These are phyloP conservation scores for Cyberlindnera maclurae DNA, from an alignment of 805 yeast species.

Conservation along the genomic window DNA sequence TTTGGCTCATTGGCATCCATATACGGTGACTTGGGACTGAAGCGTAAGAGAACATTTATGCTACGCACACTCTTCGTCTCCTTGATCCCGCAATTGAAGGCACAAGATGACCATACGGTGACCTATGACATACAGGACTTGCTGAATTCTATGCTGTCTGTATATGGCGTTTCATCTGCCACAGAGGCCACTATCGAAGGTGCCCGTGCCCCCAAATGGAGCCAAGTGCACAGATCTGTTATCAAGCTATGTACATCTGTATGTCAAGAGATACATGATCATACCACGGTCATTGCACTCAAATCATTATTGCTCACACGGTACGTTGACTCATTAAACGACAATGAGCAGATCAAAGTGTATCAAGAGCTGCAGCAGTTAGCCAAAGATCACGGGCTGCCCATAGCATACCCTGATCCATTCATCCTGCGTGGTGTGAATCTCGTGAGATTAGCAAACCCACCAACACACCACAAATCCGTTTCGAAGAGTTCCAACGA, in stretches of 20 bases:
- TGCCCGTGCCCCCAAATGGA: constrained; percentile 41
- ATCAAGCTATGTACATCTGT: constrained; percentile 45
- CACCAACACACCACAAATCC: constrained; percentile 15
- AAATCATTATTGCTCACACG: constrained; percentile 50
- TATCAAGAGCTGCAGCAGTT: constrained; percentile 28
- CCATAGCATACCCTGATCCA: constrained; percentile 65
- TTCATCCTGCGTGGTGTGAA: constrained; percentile 47
- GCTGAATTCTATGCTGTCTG: constrained; percentile 40
- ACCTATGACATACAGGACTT: constrained; percentile 31
- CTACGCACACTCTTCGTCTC: constrained; percentile 56
- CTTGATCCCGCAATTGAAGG: constrained; percentile 33
- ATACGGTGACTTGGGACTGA: constrained; percentile 50
- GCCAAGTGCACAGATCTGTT: constrained; percentile 46
- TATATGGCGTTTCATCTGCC: constrained; percentile 46
- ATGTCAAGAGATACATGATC: constrained; percentile 45
- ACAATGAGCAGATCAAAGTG: constrained; percentile 48
- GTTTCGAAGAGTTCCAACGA: constrained; percentile 20
- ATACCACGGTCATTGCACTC: constrained; percentile 35
- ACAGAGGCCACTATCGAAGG: constrained; percentile 25
- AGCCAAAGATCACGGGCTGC: constrained; percentile 19
- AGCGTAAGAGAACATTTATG: constrained; percentile 64
- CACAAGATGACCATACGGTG: neutral
- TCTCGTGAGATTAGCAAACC: constrained; percentile 25
- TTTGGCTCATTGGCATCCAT: constrained; percentile 60
- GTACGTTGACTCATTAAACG: constrained; percentile 45